These are phyloP conservation scores for Solanum chiquidenum DNA, from an alignment of 257 asterid species.

Conservation along the genomic window DNA sequence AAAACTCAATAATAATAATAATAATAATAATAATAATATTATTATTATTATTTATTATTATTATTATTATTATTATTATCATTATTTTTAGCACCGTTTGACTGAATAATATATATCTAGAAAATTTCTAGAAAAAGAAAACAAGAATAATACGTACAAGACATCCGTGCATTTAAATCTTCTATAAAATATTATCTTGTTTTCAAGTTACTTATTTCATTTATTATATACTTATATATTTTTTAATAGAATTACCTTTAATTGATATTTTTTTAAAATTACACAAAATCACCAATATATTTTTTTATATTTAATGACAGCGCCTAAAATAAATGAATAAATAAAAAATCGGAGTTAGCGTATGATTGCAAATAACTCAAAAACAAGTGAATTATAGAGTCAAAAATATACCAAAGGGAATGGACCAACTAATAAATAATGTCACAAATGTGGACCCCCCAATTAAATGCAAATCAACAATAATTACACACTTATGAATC, in stretches of 20 bases:
- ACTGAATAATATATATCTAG: not conserved
- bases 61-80: too few relatives aligned
- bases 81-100: not conserved
- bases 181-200: not conserved
- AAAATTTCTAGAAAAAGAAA: too few relatives aligned
- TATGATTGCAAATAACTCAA: conserved; percentile 29
- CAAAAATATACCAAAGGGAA: conserved; percentile 13
- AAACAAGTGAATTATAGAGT: conserved; percentile 10
- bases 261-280: not conserved
- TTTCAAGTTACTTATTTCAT: not conserved
- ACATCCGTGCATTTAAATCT: not conserved
- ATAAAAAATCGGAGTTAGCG: conserved; percentile 15
- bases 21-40: too few relatives aligned
- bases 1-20: not conserved
- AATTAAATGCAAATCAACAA: conserved; percentile 49
- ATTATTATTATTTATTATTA: too few relatives aligned
- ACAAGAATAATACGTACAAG: not conserved
- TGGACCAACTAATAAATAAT: conserved; percentile 19
- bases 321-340: too few relatives aligned
- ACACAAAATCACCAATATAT: not conserved
- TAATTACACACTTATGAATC: conserved; percentile 26
- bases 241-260: not conserved
- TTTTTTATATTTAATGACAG: not conserved
- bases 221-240: not conserved
- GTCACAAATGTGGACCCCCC: conserved; percentile 35